Percentiles rank a stretch among this genome's conserved stretches.
Evolutionary conservation across 345 rosid genomes (phyloP).

Genomic region (Gossypium rotundifolium): DNA sequence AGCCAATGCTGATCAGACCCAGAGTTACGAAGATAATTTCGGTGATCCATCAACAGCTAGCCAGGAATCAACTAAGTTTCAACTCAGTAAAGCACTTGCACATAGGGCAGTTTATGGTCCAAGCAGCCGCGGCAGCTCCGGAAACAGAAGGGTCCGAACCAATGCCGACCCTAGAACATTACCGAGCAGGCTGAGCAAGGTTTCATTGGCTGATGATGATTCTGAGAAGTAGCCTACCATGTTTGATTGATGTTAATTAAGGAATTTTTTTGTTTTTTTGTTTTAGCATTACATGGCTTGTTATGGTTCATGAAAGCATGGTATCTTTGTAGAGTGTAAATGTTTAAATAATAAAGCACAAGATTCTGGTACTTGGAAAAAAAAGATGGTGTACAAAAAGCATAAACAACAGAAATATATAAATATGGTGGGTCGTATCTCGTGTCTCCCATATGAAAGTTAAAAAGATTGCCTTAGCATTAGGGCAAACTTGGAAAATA

Average conservation of each 20-base stretch:
- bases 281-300: no score
- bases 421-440: background rate
- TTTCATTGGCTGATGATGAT: constrained; percentile 36
- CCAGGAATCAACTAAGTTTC: constrained; percentile 9
- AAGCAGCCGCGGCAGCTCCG: constrained; percentile 25
- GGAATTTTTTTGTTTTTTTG: no score
- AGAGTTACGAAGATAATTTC: constrained; percentile 2
- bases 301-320: background rate
- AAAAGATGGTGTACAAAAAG: background rate
- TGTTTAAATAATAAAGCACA: background rate
- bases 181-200: constrained; percentile 40
- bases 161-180: constrained; percentile 22
- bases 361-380: background rate
- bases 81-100: constrained; percentile 41
- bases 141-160: constrained; percentile 24
- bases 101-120: constrained; percentile 40
- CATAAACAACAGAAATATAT: background rate
- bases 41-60: background rate
- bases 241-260: no score
- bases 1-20: constrained; percentile 19
- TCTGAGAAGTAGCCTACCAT: constrained; percentile 11
- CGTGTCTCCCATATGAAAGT: background rate
- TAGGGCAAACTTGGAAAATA: background rate
- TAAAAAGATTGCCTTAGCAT: background rate
- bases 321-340: background rate